Evolutionary conservation across 2,329 filamentous ascomycete genomes (phyloP), one percentile per base, ranked within the genome.

Genomic region (Nannizzia gypsea): DNA sequence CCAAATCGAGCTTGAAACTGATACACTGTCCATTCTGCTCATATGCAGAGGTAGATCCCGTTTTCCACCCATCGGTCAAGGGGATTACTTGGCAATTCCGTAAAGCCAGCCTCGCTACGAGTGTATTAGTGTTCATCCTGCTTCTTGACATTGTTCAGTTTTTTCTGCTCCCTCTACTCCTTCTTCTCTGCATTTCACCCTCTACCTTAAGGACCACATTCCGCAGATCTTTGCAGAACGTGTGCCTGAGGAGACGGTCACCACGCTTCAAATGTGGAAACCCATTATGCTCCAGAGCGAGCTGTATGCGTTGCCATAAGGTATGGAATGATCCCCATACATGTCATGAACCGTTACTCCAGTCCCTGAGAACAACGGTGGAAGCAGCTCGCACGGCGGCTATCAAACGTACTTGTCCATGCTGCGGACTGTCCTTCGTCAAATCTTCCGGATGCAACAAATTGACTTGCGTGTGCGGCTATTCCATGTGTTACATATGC

Each of bases 401-500:
- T 24, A 85, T 97, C 71, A 99, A 97, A 76, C 88, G 93, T 57
- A 92, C 93, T 8, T 99, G 93, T 71, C 93, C 93, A 6, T 83
- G 87, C 55, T 99, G 93, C 77, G 87, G 89, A 66, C 89, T 91
- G 8, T 89, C 86, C 15, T 97, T 97, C 71, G 89, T 99, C 74
- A 97, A 97, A 73, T 87, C 85, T 5, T 85, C 86, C 26, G 93
- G 93, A 67, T 99, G 93, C 81, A 99, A 99, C 78, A 97, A 97
- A 76, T 81, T 99, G 44, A 92, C 90, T 4, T 97, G 93, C 70
- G 85, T 90, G 15, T 99, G 93, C 73, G 93, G 93, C 6, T 97
- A 97, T 75, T 87, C 88, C 66, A 97, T 97, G 92, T 99, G 93
- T 72, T 99, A 99, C 69, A 84, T 97, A 54, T 99, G 93, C 73